A percentile compares a stretch with the other conserved stretches of the same genome.
phyloP scores from a whole-genome alignment of 2,329 filamentous ascomycete species.

The Hyphodiscus sp. region DNA sequence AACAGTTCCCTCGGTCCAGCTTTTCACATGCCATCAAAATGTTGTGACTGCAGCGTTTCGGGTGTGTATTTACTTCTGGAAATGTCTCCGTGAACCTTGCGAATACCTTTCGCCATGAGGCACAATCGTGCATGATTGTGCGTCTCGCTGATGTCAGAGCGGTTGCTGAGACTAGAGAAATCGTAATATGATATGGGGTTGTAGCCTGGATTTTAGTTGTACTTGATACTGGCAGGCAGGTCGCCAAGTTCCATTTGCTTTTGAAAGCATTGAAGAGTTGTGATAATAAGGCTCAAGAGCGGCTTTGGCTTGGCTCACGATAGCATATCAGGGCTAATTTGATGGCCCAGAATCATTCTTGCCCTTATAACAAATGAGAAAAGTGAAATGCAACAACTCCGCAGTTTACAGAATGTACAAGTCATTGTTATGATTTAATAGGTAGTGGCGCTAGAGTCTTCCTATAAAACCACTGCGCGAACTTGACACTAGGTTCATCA shows the following conservation, averaged over 20 bases:
- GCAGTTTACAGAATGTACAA: neutral
- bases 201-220: too few species aligned
- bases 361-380: neutral
- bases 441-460: conserved; percentile 29
- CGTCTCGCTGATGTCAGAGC: too few species aligned
- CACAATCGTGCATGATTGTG: too few species aligned
- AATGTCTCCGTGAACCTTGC: neutral
- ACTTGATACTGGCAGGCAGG: too few species aligned
- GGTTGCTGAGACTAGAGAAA: too few species aligned
- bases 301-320: too few species aligned
- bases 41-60: neutral
- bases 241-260: too few species aligned
- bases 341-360: neutral
- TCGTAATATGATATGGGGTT: too few species aligned
- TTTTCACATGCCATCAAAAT: neutral
- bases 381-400: neutral
- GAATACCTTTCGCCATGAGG: neutral
- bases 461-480: conserved; percentile 50
- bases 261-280: too few species aligned
- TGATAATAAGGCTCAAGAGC: too few species aligned
- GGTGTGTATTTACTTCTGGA: neutral
- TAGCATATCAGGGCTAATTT: neutral
- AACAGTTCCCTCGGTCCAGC: neutral
- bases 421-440: neutral
- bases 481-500: conserved; percentile 53